Percentiles rank a stretch among this genome's conserved stretches.
These are phyloP conservation scores for Fulvia fulva DNA, from an alignment of 2,329 filamentous ascomycete species.

Conservation along the genomic window DNA sequence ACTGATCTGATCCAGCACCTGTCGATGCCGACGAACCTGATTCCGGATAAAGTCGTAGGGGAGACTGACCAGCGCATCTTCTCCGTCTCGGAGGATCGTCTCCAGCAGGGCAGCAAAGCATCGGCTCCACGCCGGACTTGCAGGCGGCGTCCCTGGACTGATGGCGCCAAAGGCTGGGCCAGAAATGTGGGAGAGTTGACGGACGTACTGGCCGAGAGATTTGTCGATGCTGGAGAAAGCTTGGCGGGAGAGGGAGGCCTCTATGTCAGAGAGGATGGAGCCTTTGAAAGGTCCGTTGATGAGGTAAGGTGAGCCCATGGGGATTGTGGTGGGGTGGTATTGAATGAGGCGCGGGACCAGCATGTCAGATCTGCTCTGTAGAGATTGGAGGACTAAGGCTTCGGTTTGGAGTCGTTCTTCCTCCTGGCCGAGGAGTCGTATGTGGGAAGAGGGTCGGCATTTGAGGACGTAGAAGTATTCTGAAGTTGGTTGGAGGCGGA, in stretches of 20 bases:
- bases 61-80: conserved; percentile 56
- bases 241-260: conserved; percentile 31
- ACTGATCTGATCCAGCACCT: conserved; percentile 48
- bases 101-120: conserved; percentile 53
- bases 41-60: conserved; percentile 54
- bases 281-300: conserved; percentile 30
- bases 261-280: conserved; percentile 25
- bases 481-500: conserved; percentile 38
- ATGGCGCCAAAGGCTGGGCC: conserved; percentile 48
- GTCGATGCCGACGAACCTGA: conserved; percentile 43
- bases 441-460: conserved; percentile 37
- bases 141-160: not conserved
- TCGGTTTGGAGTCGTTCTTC: conserved; percentile 40
- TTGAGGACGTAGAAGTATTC: conserved; percentile 40
- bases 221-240: conserved; percentile 39
- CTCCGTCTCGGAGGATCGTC: conserved; percentile 52
- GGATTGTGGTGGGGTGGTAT: conserved; percentile 22
- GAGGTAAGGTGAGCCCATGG: conserved; percentile 26
- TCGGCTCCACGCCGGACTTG: conserved; percentile 45
- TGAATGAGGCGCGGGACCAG: conserved; percentile 40
- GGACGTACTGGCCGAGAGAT: conserved; percentile 39
- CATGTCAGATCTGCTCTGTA: conserved; percentile 35
- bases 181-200: conserved; percentile 43
- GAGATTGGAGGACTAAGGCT: conserved; percentile 36
- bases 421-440: conserved; percentile 43